Base-by-base conservation (phyloP, 345 rosid genomes). In the Hibiscus mutabilis region DNA sequence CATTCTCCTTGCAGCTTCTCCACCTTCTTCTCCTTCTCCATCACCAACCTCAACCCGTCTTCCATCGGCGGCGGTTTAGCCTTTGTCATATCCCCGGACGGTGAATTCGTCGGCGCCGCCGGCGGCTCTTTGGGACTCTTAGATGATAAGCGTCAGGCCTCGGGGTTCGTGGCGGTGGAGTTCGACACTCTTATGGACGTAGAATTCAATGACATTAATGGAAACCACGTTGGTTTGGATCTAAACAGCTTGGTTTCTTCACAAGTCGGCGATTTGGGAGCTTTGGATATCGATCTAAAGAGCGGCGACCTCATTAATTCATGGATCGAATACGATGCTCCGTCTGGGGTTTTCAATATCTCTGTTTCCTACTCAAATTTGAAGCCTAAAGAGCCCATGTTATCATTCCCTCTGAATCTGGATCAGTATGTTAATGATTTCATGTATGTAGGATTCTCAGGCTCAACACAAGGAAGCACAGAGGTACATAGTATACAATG, bases 381-480 rank as follows among this genome's bases (percentile, higher is more conserved):
- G 64, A 91, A 92, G 81, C 99, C 98, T 0, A 85, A 83, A 78
- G 79, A 77, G 11, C 92, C 99, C 59, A 60, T 88, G 74, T 64
- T 96, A 55, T 80, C 91, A 0, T 40, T 86, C 37, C 68, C 44
- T 73, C 79, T 96, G 58, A 93, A 96, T 84, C 88, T 96, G 0
- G 84, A 86, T 74, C 94, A 80, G 67, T 96, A 92, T 71, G 86
- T 96, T 37, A 80, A 73, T 75, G 98, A 96, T 61, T 88, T 88
- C 42, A 91, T 96, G 99, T 96, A 84, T 62, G 99, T 96, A 2
- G 99, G 99, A 35, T 96, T 96, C 76, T 88, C 99, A 51, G 99
- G 98, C 51, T 96, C 99, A 7, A 96, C 99, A 2, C 97, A 92
- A 75, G 99, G 99, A 5, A 96, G 99, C 70, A 96, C 99, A 8